These are phyloP conservation scores for Gryganskiella cystojenkinii DNA, from an alignment of 192 early-diverging fungal genomes.

Conservation along the genomic window DNA sequence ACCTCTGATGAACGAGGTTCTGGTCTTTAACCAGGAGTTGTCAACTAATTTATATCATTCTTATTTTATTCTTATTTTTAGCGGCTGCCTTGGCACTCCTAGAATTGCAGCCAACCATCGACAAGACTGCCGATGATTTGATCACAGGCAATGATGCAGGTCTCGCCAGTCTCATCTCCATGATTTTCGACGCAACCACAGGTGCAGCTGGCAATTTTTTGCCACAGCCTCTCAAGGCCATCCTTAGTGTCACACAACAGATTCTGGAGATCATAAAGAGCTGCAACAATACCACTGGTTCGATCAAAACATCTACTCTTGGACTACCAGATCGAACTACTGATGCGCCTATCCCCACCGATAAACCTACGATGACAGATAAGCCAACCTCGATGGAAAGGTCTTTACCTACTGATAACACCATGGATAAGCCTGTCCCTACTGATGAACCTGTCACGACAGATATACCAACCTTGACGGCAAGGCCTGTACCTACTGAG, in stretches of 20 bases:
- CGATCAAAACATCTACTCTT: no score
- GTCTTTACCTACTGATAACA: no score
- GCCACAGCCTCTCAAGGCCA: neutral
- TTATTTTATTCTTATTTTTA: neutral
- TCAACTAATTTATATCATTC: neutral
- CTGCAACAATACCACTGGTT: neutral
- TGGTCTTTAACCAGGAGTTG: no score
- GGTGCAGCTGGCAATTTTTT: neutral
- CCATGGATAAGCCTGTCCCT: no score
- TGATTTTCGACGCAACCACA: neutral
- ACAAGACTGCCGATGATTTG: neutral
- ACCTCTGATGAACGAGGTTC: no score
- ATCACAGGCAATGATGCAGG: neutral
- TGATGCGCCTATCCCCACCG: no score
- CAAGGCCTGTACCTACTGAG: no score
- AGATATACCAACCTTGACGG: no score
- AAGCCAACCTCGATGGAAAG: no score
- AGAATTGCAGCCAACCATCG: constrained; percentile 7
- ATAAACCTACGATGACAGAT: no score
- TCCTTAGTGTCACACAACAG: neutral
- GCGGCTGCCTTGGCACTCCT: neutral
- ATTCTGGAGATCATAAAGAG: constrained; percentile 11
- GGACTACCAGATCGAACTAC: no score
- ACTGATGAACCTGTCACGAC: no score
- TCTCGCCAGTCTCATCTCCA: neutral